Evolutionary conservation across 2,329 filamentous ascomycete species (phyloP), one percentile per base, ranked within the genome.

Genomic region (Sphaceloma murrayae): DNA sequence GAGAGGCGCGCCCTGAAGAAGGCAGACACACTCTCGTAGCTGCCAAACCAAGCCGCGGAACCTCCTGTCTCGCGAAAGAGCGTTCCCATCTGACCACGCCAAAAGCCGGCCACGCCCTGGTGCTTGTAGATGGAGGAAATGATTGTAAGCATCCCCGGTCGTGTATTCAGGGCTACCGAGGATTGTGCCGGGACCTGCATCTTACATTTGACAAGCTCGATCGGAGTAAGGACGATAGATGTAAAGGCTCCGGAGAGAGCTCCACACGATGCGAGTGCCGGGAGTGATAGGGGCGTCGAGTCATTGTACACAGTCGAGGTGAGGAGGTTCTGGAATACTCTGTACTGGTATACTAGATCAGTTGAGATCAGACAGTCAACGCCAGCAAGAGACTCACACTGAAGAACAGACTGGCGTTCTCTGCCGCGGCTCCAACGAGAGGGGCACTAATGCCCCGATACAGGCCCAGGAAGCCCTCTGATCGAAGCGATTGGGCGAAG

Each of bases 131-230:
- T 77, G 19, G 87, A 78, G 18, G 73, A 71, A 32, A 96, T 82
- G 31, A 95, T 78, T 4, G 75, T 65, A 9, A 85, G 58, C 0
- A 87, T 81, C 1, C 75, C 74, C 4, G 83, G 72, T 2, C 73
- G 65, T 59, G 62, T 58, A 1, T 58, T 53, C 9, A 50, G 47
- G 8, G 57, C 48, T 13, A 22, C 13, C 2, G 46, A 53, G 1
- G 54, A 50, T 32, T 60, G 57, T 34, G 56, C 32, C 10, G 52
- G 45, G 1, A 89, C 88, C 62, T 98, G 91, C 67, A 98, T 94
- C 65, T 91, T 93, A 74, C 91, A 98, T 67, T 98, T 98, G 60
- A 98, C 84, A 43, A 98, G 76, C 66, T 98, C 91, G 53, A 98
- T 86, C 0, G 91, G 91, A 0, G 91, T 98, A 49, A 98, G 76